Evolutionary conservation across 2,329 filamentous ascomycete species (phyloP), one percentile per base, ranked within the genome.

Genomic region (Aspergillus glaucus): DNA sequence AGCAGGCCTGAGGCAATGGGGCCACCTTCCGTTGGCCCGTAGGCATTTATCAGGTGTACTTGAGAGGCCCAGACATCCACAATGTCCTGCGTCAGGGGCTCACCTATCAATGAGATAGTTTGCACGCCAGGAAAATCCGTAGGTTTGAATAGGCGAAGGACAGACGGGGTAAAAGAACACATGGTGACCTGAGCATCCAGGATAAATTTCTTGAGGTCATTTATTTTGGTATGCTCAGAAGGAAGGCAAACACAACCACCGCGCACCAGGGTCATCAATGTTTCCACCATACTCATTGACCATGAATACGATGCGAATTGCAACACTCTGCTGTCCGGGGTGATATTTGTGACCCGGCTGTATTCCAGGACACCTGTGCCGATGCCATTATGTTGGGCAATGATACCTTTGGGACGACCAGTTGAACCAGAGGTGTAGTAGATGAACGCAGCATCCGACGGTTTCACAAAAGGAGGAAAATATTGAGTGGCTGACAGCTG

Each of bases 381-480:
- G 1, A 81, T 66, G 0, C 79, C 74, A 0, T 67, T 65, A 52
- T 85, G 81, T 2, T 75, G 77, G 50, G 81, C 79, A 34, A 80
- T 75, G n/a, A 81, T 73, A 3, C 79, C 80, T 48, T 77, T 77
- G 0, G 76, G 75, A 34, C 69, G 70, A 43, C 71, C 72, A 2
- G 75, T 73, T 1, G 75, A 75, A 0, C 75, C 75, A 2, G 73
- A 73, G 3, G 73, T 75, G 52, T 81, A 78, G 8, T 83, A 71
- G 3, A 80, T 70, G 57, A 79, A 84, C 5, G 17, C 37, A 9
- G 37, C 24, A 26, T 46, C 39, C 6, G 32, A 12, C 9, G 37
- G 32, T 15, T n/a, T 12, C 3, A 6, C 41, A 19, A 4, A 21
- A 21, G 15, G 21, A 9, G 43, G 17, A 24, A 37, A 17, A n/a